A percentile compares a stretch with the other conserved stretches of the same genome.
These are phyloP conservation scores for Ustilago xerochloae DNA, from an alignment of 1,284 basidiomycete species.

Conservation along the genomic window DNA sequence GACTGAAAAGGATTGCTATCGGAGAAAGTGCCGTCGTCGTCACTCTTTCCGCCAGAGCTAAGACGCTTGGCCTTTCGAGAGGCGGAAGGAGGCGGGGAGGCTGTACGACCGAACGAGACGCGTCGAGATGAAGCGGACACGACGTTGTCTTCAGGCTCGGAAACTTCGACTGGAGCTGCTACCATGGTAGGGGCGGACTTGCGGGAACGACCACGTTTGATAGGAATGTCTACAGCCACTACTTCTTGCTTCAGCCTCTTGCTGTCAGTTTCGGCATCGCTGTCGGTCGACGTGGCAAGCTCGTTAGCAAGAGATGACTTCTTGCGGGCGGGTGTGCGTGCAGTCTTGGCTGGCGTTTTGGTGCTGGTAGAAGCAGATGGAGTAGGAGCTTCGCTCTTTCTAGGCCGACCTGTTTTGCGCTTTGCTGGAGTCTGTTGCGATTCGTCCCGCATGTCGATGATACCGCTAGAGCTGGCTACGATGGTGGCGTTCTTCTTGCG, in stretches of 20 bases:
- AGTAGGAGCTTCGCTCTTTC: constrained; percentile 39
- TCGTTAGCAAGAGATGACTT: constrained; percentile 29
- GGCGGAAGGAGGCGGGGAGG: constrained; percentile 7
- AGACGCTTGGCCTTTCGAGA: constrained; percentile 24
- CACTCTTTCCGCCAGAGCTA: constrained; percentile 54
- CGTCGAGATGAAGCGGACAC: constrained; percentile 10
- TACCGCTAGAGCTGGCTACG: constrained; percentile 59
- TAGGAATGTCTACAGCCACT: constrained; percentile 11
- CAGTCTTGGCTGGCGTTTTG: background rate
- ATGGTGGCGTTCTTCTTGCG: constrained; percentile 75
- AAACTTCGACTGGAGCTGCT: constrained; percentile 10
- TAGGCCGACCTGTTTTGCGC: constrained; percentile 39
- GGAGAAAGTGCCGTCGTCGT: constrained; percentile 69
- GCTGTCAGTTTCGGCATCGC: constrained; percentile 21
- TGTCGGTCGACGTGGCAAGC: constrained; percentile 16
- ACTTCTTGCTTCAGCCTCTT: constrained; percentile 3
- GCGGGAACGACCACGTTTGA: constrained; percentile 40
- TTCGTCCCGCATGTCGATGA: constrained; percentile 69
- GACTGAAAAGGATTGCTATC: constrained; percentile 73
- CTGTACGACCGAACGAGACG: constrained; percentile 22
- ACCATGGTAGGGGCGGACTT: constrained; percentile 30
- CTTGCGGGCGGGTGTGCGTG: constrained; percentile 28
- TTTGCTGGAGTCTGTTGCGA: constrained; percentile 32
- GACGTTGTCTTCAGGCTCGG: constrained; percentile 74
- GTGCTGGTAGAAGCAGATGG: constrained; percentile 9